Base-by-base conservation (phyloP, 2,329 filamentous ascomycete genomes). In the Talaromyces atroroseus region DNA sequence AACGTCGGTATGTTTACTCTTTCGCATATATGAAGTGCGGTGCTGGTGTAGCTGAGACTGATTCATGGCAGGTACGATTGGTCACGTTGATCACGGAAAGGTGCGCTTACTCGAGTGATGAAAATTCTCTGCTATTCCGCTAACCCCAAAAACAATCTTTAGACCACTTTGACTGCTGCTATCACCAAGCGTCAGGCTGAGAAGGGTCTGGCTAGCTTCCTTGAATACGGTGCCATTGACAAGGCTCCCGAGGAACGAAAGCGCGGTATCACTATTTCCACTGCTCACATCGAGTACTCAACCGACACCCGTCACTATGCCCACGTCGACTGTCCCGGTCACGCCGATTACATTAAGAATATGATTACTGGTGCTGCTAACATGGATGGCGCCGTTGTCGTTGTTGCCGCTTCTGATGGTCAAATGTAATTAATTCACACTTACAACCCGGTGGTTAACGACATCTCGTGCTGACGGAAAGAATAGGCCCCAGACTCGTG, bases 291-390 rank as follows among this genome's bases (percentile, higher is more conserved):
- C 79, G 94, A 99, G 81, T 99, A 97, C 82, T 80, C 90, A 67
- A 99, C 94, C 74, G 90, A 96, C 0, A 82, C 81, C 73, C 88
- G 94, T 71, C 94, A 99, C 82, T 99, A 99, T 80, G 94, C 94
- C 69, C 94, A 99, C 84, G 94, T 99, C 81, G 94, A 99, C 84
- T 99, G 94, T 79, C 94, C 94, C 58, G 94, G 94, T 78, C 94
- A 99, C 87, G 94, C 94, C 78, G 94, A 99, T 90, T 99, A 99
- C 83, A 97, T 99, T 82, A 99, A 99, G 86, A 99, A 99, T 87
- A 99, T 99, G 94, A 99, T 99, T 76, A 99, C 94, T 65, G 94
- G 94, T 86, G 92, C 94, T 62, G 92, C 95, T 69, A 95, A 91
- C 82, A 99, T 99, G 94, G 94, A 99, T 69, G 94, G 94, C 69